Conservation (phyloP, 768 basidiomycete species). For the Boletus edulis region DNA sequence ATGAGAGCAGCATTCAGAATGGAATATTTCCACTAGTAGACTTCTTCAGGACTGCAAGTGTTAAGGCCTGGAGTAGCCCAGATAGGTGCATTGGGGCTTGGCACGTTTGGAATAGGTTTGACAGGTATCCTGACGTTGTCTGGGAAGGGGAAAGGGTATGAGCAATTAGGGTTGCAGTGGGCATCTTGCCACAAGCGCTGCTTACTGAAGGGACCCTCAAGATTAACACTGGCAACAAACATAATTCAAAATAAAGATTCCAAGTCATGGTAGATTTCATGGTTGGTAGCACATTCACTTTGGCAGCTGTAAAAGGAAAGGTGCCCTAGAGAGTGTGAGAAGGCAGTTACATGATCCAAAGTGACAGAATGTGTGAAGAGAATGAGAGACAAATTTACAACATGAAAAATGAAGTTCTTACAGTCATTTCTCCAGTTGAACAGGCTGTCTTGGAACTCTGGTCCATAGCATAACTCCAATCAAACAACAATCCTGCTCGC, state of each 20-base stretch:
- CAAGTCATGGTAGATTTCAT: not conserved
- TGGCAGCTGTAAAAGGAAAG: not conserved
- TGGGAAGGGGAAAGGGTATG: not conserved
- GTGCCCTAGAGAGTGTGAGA: not conserved
- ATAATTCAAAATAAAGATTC: not conserved
- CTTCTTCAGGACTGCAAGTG: not conserved
- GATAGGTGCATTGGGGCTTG: not conserved
- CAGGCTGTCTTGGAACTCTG: not conserved
- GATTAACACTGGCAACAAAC: not conserved
- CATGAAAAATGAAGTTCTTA: not conserved
- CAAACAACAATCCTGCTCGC: not conserved
- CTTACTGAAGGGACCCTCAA: not conserved
- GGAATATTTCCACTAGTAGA: not conserved
- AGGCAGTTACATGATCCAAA: too few species aligned
- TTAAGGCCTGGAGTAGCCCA: not conserved
- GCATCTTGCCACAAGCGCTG: not conserved
- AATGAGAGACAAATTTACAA: not conserved
- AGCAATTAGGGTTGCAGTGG: not conserved
- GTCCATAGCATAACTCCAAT: not conserved
- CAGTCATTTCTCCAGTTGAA: not conserved
- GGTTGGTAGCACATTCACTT: not conserved
- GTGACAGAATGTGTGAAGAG: not conserved
- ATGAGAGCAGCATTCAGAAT: not conserved
- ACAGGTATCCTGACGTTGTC: not conserved
- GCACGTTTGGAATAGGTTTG: not conserved